Base-by-base conservation (phyloP, 371 early-diverging fungal species). In the Astathelohania contejeani region DNA sequence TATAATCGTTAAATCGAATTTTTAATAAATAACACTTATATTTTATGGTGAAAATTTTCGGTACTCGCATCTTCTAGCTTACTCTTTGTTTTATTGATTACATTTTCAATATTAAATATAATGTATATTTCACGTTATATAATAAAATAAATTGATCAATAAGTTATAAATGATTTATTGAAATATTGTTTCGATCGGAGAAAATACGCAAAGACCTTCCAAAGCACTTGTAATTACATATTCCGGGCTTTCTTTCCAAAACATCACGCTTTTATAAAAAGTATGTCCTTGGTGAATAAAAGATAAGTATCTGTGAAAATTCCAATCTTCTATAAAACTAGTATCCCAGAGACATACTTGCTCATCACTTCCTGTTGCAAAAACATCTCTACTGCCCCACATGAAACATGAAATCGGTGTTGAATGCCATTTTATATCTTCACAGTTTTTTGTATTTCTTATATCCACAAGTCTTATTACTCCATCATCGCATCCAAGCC, bases 251-350 rank as follows among this genome's bases (percentile, higher is more conserved):
- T 49, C 56, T 22, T 40, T 49, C 12, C 46, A 35, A 49, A 68
- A 69, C 35, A 40, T 57, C 19, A 66, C 27, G 44, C 71, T 71
- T 56, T 74, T 74, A 29, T 71, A 74, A 54, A 49, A 68, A 37
- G 28, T 53, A 43, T 74, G 66, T 25, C 74, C 74, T 39, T 70
- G 69, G 52, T 74, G 74, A 14, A 74, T 71, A 67, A 74, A 74
- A 12, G 49, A 35, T 2, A 74, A 43, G 49, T 66, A 71, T 56
- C 62, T 66, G 54, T 66, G 66, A 53, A 60, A 62, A 35, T 68
- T 67, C 69, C 66, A 66, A 14, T 64, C 71, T 12, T 73, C 73
- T 47, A 63, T 69, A 35, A 71, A 55, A 24, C 60, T 40, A 10
- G 42, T 62, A 52, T 74, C 74, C 71, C 71, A 74, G 4, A 74